phyloP scores from a whole-genome alignment of 352 stramenopile genomes.

The Pseudoperonospora humuli region DNA sequence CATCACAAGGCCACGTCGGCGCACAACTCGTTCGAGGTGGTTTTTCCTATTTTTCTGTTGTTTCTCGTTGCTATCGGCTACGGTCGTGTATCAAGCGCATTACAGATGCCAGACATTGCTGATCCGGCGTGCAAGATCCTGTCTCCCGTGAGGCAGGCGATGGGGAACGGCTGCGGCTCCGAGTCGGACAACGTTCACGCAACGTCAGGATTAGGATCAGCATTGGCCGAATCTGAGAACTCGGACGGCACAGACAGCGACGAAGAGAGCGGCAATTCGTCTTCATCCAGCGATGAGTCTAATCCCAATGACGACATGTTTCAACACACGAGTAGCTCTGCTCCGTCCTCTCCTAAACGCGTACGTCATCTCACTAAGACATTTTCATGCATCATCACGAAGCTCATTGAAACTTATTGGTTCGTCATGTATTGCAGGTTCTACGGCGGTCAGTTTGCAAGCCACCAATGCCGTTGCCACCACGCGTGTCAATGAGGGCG shows the following conservation, averaged over 20 bases:
- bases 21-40: slow-evolving; percentile 65
- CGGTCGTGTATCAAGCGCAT: slow-evolving; percentile 60
- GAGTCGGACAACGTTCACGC: slow-evolving; percentile 18
- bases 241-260: slow-evolving; percentile 73
- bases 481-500: slow-evolving; percentile 17
- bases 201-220: slow-evolving; percentile 40
- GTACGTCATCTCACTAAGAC: slow-evolving; percentile 10
- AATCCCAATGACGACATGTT: slow-evolving; percentile 39
- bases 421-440: slow-evolving; percentile 6
- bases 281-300: slow-evolving; percentile 61
- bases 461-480: slow-evolving; percentile 25
- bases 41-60: slow-evolving; percentile 48
- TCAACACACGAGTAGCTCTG: slow-evolving; percentile 17
- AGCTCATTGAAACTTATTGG: slow-evolving; percentile 9
- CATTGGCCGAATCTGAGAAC: slow-evolving; percentile 67
- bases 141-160: slow-evolving; percentile 35
- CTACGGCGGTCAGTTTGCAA: slow-evolving; percentile 8
- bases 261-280: slow-evolving; percentile 67
- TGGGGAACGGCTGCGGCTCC: slow-evolving; percentile 8
- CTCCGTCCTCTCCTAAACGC: slow-evolving; percentile 18
- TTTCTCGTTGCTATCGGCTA: slow-evolving; percentile 69
- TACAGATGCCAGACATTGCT: slow-evolving; percentile 43
- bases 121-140: slow-evolving; percentile 52
- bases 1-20: slow-evolving; percentile 31
- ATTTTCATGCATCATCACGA: background rate